Base-by-base conservation (phyloP, 176 grass and related monocot species). In the Aechmea fasciata region DNA sequence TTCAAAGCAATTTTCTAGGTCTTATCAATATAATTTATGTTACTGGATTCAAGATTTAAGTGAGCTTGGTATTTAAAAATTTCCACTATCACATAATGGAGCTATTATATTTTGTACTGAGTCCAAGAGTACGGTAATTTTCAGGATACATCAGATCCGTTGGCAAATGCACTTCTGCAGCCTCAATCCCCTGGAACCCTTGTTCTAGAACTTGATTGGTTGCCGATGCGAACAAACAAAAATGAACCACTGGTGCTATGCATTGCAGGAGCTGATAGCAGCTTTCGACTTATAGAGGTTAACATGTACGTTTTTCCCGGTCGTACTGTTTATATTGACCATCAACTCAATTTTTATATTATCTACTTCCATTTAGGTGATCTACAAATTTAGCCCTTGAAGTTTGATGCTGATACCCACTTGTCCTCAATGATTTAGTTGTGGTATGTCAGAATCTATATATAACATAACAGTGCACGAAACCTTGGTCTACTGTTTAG, bases 261-360 rank as follows among this genome's bases (percentile, higher is more conserved):
- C 79, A 97, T 97, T 74, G 89, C 93, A 68, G 93, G 93, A 82
- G 93, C 93, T 92, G 93, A 92, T 81, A 97, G 93, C 78, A 92
- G 93, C 68, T 89, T 92, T 72, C 86, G 93, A 33, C 82, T 97
- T 66, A 87, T 97, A 85, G 93, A 97, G 74, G 90, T 97, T 85
- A 96, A 90, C 74, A 92, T 90, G 93, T 92, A 96, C 52, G 84
- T 83, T 73, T 65, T 88, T 76, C 71, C 33, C 59, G 62, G 64
- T 73, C 49, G 51, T 77, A 63, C 65, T 69, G 41, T 68, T 64
- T 68, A 50, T 55, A 3, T 71, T 13, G n/a, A 28, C 49, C 51
- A 20, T 49, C 26, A 53, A 71, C 55, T 54, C 0, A 66, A 10
- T 63, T 85, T 17, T 55, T 75, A 22, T 72, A 17, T 85, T 68